A percentile compares a stretch with the other conserved stretches of the same genome.
Conservation (phyloP, 2,329 filamentous ascomycete species). For the Calonectria montana region DNA sequence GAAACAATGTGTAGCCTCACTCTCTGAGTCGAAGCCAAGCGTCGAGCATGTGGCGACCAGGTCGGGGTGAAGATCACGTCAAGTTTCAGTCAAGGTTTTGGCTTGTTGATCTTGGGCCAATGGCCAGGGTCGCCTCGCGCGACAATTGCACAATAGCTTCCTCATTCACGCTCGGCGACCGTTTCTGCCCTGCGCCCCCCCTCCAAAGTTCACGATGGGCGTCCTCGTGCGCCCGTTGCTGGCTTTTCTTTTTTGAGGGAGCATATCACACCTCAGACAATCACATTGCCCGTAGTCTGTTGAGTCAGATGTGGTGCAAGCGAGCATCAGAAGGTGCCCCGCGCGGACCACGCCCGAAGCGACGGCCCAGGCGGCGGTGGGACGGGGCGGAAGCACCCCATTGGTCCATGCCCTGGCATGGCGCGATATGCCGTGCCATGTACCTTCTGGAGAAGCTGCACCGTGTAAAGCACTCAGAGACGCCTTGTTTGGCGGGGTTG, state of each 20-base stretch:
- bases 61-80: conserved; percentile 7
- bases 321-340: conserved; percentile 1
- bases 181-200: not conserved
- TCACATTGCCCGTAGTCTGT: not conserved
- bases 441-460: conserved; percentile 41
- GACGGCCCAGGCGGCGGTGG: conserved; percentile 10
- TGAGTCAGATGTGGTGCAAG: conserved; percentile 15
- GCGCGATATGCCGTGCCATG: conserved; percentile 28
- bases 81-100: conserved; percentile 16
- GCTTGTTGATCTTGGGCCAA: conserved; percentile 5
- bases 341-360: conserved; percentile 2
- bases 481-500: conserved; percentile 35
- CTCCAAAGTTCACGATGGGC: conserved; percentile 3
- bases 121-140: conserved; percentile 10
- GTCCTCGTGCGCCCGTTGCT: not conserved
- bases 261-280: not conserved
- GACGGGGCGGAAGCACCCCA: conserved; percentile 32
- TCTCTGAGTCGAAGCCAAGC: conserved; percentile 13
- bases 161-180: conserved; percentile 20
- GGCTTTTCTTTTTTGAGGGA: conserved; percentile 1
- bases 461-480: conserved; percentile 37
- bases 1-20: conserved; percentile 17
- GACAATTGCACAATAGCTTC: conserved; percentile 1
- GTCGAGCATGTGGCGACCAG: not conserved
- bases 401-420: conserved; percentile 29